A percentile compares a stretch with the other conserved stretches of the same genome.
phyloP scores from a whole-genome alignment of 768 basidiomycete genomes.

The Panaeolus cyanescens region DNA sequence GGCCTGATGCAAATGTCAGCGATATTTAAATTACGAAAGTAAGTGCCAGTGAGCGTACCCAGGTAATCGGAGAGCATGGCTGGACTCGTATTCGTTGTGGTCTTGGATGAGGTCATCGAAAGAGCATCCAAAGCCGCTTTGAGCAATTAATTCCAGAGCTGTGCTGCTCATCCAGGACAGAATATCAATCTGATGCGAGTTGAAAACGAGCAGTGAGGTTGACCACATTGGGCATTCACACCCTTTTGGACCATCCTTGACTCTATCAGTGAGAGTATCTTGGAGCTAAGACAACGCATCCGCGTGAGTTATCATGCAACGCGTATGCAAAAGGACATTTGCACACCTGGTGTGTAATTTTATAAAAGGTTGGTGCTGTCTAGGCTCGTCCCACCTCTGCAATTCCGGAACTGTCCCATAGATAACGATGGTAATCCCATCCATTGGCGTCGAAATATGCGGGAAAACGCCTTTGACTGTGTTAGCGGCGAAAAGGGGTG shows the following conservation, averaged over 20 bases:
- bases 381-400: background rate
- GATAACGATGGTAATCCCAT: constrained; percentile 36
- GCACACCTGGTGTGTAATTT: constrained; percentile 33
- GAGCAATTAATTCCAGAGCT: constrained; percentile 51
- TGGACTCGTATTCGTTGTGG: background rate
- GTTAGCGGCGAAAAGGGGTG: too few relatives aligned
- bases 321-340: background rate
- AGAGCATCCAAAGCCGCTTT: constrained; percentile 46
- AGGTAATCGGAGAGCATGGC: background rate
- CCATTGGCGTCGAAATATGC: constrained; percentile 31
- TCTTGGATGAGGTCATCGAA: constrained; percentile 41
- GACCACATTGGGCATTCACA: too few relatives aligned
- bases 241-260: constrained; percentile 18
- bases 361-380: constrained; percentile 39
- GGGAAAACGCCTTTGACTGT: constrained; percentile 35
- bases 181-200: constrained; percentile 40
- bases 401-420: constrained; percentile 24
- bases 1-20: too few relatives aligned
- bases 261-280: constrained; percentile 21
- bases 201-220: too few relatives aligned
- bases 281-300: constrained; percentile 23
- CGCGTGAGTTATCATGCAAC: background rate
- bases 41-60: background rate
- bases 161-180: constrained; percentile 39
- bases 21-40: too few relatives aligned